phyloP scores from a whole-genome alignment of 768 basidiomycete genomes.

The Sporobolomyces pararoseus region DNA sequence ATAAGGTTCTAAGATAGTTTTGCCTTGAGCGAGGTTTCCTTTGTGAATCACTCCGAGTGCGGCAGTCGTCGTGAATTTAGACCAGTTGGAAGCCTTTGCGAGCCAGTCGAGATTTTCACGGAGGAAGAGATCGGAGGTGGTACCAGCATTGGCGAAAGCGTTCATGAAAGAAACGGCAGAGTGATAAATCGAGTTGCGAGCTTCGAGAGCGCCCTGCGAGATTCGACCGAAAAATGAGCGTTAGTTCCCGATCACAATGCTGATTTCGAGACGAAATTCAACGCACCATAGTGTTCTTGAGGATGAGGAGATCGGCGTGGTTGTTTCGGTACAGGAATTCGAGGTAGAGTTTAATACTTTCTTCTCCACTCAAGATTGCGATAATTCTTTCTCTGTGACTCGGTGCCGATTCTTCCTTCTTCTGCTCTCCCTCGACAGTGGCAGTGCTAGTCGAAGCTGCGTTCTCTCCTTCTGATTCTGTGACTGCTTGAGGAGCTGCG shows the following conservation, averaged over 20 bases:
- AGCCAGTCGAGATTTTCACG: slow-evolving; percentile 97
- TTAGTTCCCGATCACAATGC: no score
- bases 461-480: not conserved
- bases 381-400: slow-evolving; percentile 29
- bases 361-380: slow-evolving; percentile 77
- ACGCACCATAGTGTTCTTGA: slow-evolving; percentile 83
- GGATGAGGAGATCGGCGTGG: slow-evolving; percentile 80
- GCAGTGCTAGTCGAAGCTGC: not conserved
- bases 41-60: slow-evolving; percentile 97
- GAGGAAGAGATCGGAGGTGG: slow-evolving; percentile 87
- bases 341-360: slow-evolving; percentile 85
- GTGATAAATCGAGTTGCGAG: slow-evolving; percentile 94
- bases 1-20: slow-evolving; percentile 87
- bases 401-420: slow-evolving; percentile 6
- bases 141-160: slow-evolving; percentile 97
- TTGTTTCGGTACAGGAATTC: slow-evolving; percentile 95
- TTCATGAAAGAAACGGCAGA: slow-evolving; percentile 94
- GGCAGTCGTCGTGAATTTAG: slow-evolving; percentile 95
- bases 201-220: slow-evolving; percentile 81
- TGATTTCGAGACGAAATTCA: no score
- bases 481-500: not conserved
- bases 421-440: slow-evolving; percentile 56
- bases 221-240: no score
- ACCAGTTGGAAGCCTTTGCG: slow-evolving; percentile 91
- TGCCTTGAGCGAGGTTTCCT: slow-evolving; percentile 88